Base-by-base conservation (phyloP, 2,329 filamentous ascomycete genomes). In the Fusarium oligoseptatum region DNA sequence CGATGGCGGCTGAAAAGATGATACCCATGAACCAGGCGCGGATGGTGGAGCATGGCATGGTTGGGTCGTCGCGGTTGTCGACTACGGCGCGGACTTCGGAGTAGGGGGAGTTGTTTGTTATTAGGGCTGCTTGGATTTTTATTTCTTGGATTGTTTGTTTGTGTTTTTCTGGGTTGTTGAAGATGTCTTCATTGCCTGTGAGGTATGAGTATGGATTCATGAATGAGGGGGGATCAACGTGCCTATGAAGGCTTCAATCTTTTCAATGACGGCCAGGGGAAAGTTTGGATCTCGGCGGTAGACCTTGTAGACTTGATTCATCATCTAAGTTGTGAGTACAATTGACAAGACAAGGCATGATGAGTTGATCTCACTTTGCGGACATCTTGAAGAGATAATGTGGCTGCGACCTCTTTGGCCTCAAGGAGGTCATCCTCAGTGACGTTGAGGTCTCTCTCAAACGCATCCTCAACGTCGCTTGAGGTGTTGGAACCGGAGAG, bases 1-100 rank as follows among this genome's bases (percentile, higher is more conserved):
- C 83, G 36, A 88, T 81, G 24, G 87, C 70, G 17, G 84, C 81
- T 6, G 86, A 84, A 69, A 90, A 90, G 50, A 85, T 72, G 24
- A 88, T 76, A n/a, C 88, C 88, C 36, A 90, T 87, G 15, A 80
- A 73, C 88, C 88, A 90, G 45, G 85, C 85, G 3, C 88, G 87
- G 48, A 90, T 84, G 1, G 89, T 91, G 15, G 60, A 90, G 80
- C 83, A 89, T 85, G 88, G 88, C 29, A 83, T 80, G 9, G 66
- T 76, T 0, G 87, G 85, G 70, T 89, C 85, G 67, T 90, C 88
- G 24, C 86, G 84, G 71, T 89, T 88, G 69, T 87, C 84, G 8
- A 88, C 87, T 9, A 89, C 86, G 27, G 87, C 85, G n/a, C 88
- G 85, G 11, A 88, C 87, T 76, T 89, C 87, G 24, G 88, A 83